phyloP scores from a whole-genome alignment of 176 grass and related monocot species.

The Juncus inflexus region DNA sequence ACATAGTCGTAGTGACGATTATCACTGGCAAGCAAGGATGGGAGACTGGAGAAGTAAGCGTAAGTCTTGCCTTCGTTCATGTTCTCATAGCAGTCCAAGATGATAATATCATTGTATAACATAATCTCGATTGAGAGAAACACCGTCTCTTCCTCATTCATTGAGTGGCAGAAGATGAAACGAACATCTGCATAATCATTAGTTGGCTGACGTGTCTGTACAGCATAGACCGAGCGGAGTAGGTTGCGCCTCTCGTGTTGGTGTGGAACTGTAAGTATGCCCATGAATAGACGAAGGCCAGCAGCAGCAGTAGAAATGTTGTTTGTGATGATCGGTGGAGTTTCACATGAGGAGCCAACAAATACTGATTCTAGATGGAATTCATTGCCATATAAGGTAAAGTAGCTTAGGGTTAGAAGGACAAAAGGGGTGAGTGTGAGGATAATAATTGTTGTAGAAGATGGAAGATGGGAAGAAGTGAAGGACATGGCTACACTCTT shows the following conservation, averaged over 20 bases:
- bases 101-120: slow-evolving; percentile 44
- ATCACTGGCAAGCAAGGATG: not conserved
- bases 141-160: slow-evolving; percentile 30
- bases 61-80: slow-evolving; percentile 65
- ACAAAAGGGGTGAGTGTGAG: slow-evolving; percentile 1
- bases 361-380: not conserved
- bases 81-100: slow-evolving; percentile 73
- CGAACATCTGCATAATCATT: slow-evolving; percentile 20
- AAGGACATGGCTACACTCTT: slow-evolving; percentile 18
- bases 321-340: not conserved
- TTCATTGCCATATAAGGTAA: slow-evolving; percentile 11
- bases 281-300: slow-evolving; percentile 32
- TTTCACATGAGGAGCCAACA: not conserved
- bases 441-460: not conserved
- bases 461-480: not conserved
- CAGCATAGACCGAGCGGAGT: slow-evolving; percentile 33
- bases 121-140: slow-evolving; percentile 36
- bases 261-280: slow-evolving; percentile 35
- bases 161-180: slow-evolving; percentile 35
- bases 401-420: slow-evolving; percentile 4
- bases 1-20: slow-evolving; percentile 45
- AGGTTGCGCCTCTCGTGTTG: slow-evolving; percentile 35
- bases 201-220: slow-evolving; percentile 4
- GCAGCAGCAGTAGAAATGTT: not conserved
- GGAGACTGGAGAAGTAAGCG: slow-evolving; percentile 48